Evolutionary conservation across 23 red algal species (phyloP).

Genomic region (Gracilaria domingensis): DNA sequence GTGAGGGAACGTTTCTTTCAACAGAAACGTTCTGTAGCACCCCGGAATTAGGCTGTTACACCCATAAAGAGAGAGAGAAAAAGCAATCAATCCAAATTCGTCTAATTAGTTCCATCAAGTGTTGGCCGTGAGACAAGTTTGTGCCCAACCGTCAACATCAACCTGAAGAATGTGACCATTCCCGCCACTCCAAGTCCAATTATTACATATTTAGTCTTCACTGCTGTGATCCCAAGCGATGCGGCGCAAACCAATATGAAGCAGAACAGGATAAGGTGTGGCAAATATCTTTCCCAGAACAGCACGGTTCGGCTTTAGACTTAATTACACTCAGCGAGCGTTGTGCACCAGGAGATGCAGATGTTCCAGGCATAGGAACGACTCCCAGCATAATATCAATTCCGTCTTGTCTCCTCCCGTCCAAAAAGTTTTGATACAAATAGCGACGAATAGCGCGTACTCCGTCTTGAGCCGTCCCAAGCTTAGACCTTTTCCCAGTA

Average conservation of each 20-base stretch:
- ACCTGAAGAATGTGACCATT: conserved; percentile 28
- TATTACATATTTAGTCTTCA: conserved; percentile 33
- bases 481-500: conserved; percentile 82
- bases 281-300: conserved; percentile 62
- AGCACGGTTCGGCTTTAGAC: conserved; percentile 68
- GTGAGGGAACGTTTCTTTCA: no score
- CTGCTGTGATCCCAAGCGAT: background rate
- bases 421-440: conserved; percentile 86
- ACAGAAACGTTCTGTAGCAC: no score
- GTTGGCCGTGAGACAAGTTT: conserved; percentile 62
- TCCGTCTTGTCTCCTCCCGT: conserved; percentile 87
- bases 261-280: conserved; percentile 41
- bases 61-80: no score
- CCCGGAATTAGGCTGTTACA: no score
- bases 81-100: background rate
- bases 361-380: conserved; percentile 44
- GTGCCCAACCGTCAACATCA: conserved; percentile 54
- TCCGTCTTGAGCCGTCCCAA: conserved; percentile 83
- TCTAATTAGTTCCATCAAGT: conserved; percentile 63
- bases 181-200: conserved; percentile 18
- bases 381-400: conserved; percentile 86
- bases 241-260: conserved; percentile 12
- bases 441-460: conserved; percentile 74
- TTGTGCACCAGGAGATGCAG: background rate
- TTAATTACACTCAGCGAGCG: conserved; percentile 26